Conservation (phyloP, 1,284 basidiomycete genomes). For the Boletus sp. region DNA sequence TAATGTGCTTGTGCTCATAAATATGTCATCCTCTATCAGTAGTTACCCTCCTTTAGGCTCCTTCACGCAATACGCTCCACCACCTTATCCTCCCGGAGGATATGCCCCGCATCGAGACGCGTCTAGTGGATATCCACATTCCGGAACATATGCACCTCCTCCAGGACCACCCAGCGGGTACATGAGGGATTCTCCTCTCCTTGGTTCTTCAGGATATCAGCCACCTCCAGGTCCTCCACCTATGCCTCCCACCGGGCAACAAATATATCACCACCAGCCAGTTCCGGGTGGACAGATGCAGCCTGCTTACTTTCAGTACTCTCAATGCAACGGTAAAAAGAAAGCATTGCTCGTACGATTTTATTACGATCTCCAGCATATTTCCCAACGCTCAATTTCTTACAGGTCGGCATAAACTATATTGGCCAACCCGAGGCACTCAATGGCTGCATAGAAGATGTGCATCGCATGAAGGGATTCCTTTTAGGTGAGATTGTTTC, state of each 20-base stretch:
- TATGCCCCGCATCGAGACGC: constrained; percentile 20
- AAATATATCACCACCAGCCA: constrained; percentile 68
- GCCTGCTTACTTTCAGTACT: constrained; percentile 76
- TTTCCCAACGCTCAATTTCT: background rate
- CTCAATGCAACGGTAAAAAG: constrained; percentile 76
- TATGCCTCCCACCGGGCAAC: constrained; percentile 58
- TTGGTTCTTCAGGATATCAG: constrained; percentile 32
- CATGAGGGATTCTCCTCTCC: constrained; percentile 18
- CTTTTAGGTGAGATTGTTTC: constrained; percentile 50
- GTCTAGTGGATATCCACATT: constrained; percentile 25
- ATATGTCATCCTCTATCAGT: constrained; percentile 27
- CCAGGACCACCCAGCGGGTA: constrained; percentile 38
- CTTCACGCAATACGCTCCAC: constrained; percentile 19
- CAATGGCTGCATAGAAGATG: constrained; percentile 87
- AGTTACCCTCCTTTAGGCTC: constrained; percentile 26
- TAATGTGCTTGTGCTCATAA: background rate
- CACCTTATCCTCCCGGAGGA: constrained; percentile 36
- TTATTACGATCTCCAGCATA: background rate
- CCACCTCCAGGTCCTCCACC: constrained; percentile 37
- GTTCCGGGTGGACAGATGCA: constrained; percentile 45
- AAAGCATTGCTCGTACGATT: constrained; percentile 71
- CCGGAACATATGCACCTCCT: constrained; percentile 34
- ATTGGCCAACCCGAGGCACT: constrained; percentile 59
- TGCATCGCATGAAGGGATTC: constrained; percentile 71
- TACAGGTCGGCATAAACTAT: constrained; percentile 83